phyloP scores from a whole-genome alignment of 495 filamentous ascomycete genomes.

The Aspergillus steynii region DNA sequence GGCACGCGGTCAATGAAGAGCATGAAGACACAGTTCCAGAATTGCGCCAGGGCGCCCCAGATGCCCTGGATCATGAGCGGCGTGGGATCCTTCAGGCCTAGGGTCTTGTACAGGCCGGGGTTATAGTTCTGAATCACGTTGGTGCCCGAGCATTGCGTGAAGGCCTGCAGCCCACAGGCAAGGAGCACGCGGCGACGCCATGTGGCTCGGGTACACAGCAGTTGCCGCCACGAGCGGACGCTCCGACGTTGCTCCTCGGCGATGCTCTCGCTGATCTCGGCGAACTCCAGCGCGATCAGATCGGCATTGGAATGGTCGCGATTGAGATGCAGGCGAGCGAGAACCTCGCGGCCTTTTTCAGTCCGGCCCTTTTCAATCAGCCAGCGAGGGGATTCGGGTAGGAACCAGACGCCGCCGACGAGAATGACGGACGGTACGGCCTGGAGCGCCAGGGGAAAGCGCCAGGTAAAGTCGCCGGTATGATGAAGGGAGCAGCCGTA shows the following conservation, averaged over 20 bases:
- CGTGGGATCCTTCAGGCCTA: slow-evolving; percentile 38
- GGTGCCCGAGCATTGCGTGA: slow-evolving; percentile 19
- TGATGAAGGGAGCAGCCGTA: slow-evolving; percentile 54
- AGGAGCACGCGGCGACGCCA: slow-evolving; percentile 17
- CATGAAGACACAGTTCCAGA: slow-evolving; percentile 53
- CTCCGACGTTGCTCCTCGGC: slow-evolving; percentile 15
- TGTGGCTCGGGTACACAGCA: slow-evolving; percentile 10
- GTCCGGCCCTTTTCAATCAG: slow-evolving; percentile 47
- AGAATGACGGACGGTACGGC: slow-evolving; percentile 51
- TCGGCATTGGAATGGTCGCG: slow-evolving; percentile 10
- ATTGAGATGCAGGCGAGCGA: slow-evolving; percentile 12
- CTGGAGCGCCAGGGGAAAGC: slow-evolving; percentile 58
- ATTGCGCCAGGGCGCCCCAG: slow-evolving; percentile 50
- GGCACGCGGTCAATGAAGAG: slow-evolving; percentile 53
- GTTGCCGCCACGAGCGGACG: slow-evolving; percentile 22
- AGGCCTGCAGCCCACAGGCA: slow-evolving; percentile 16
- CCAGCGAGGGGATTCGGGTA: slow-evolving; percentile 59
- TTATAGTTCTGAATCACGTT: slow-evolving; percentile 19
- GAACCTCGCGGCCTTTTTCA: slow-evolving; percentile 8
- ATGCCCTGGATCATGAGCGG: slow-evolving; percentile 55
- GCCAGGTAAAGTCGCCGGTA: slow-evolving; percentile 51
- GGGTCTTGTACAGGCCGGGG: slow-evolving; percentile 13
- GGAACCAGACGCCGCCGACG: slow-evolving; percentile 47
- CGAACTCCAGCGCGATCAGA: slow-evolving; percentile 20
- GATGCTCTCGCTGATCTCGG: slow-evolving; percentile 19